Base-by-base conservation (phyloP, 2,329 filamentous ascomycete species). In the Kalaharituber pfeilii region DNA sequence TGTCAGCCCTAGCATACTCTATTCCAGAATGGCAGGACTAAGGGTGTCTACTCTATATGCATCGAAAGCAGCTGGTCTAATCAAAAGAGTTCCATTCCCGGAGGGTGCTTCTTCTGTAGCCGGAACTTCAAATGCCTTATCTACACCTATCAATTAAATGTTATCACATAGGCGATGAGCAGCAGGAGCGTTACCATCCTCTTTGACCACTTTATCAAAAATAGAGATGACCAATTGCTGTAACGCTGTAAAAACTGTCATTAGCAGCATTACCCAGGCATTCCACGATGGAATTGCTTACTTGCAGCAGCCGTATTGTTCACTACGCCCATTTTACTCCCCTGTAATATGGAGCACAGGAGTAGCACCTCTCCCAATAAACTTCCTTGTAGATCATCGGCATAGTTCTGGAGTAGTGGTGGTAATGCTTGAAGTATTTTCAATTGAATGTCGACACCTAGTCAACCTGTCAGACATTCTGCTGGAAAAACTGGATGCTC, bases 301-400 rank as follows among this genome's bases (percentile, higher is more conserved):
- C 62, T 96, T n/a, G 91, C 91, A 25, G 89, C 86, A 8, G 91
- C 91, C 1, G 93, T 96, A 63, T 93, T 93, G 66, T 89, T 93
- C 62, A 98, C 87, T 51, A 94, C 87, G 25, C 82, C 80, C 70
- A 88, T 93, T 70, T 95, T 96, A 68, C 84, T 91, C 54, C 80
- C 82, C 69, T 96, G 88, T 50, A 98, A 70, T 51, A 86, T 82
- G 57, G 91, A 91, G 69, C 91, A 96, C 66, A 94, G 86, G 66
- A 94, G 88, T 60, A 98, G 70, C 0, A 85, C 79, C 8, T 79
- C 86, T 26, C 86, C 83, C 36, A 98, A 74, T 29, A 94, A 72
- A 56, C 89, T 83, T 1, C 84, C 86, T 56, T 82, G 80, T 33
- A 98, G 72, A 54, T 94, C 84, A 30, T 76, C 74, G 0, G 85